Percentiles rank a stretch among this genome's conserved stretches.
Conservation (phyloP, 306 rosid genomes). For the Hylodesmum podocarpum region DNA sequence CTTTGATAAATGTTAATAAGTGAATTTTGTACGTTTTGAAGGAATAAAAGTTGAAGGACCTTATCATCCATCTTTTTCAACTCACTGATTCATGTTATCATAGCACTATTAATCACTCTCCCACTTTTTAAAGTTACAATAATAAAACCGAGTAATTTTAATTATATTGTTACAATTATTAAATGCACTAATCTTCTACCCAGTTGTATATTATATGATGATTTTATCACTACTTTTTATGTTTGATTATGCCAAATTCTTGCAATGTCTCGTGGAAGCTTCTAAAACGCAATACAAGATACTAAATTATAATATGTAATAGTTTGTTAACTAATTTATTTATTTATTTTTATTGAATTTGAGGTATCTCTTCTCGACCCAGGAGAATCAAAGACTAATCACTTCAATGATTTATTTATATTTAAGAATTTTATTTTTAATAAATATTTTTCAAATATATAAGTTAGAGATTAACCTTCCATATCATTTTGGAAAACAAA, state of each 20-base stretch:
- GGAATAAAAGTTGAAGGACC: not conserved
- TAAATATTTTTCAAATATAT: no score
- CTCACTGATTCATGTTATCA: not conserved
- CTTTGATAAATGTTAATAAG: not conserved
- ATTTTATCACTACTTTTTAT: not conserved
- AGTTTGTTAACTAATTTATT: no score
- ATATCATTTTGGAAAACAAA: no score
- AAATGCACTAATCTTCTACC: not conserved
- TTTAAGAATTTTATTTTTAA: no score
- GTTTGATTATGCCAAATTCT: not conserved
- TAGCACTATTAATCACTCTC: not conserved
- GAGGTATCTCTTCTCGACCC: no score
- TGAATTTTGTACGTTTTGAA: not conserved
- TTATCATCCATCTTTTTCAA: not conserved
- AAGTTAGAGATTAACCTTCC: no score
- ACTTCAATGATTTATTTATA: no score
- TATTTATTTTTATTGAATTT: no score
- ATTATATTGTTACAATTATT: not conserved
- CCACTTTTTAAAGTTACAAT: not conserved
- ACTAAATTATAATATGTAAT: no score
- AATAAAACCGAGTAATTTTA: not conserved
- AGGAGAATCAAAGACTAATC: no score
- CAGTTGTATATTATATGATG: not conserved
- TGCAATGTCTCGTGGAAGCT: not conserved
- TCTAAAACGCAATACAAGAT: no score